A percentile compares a stretch with the other conserved stretches of the same genome.
phyloP scores from a whole-genome alignment of 305 asterid genomes.

The Fraxinus angustifolia region DNA sequence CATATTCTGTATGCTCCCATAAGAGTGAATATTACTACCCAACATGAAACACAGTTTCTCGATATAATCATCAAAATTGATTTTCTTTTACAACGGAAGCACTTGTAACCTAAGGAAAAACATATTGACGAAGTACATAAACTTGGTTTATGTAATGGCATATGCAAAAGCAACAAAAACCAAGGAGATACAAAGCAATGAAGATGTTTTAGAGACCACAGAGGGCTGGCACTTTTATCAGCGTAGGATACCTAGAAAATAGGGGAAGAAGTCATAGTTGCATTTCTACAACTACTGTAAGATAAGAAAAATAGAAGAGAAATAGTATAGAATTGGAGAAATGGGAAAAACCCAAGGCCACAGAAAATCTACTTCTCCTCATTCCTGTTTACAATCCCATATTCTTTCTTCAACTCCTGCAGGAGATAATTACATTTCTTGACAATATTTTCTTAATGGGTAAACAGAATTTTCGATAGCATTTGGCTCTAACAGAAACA shows the following conservation, averaged over 20 bases:
- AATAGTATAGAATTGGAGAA: neutral
- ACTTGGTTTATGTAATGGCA: neutral
- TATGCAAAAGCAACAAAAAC: neutral
- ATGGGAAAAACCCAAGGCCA: neutral
- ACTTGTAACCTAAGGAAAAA: neutral
- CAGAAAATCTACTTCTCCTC: neutral
- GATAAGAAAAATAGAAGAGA: neutral
- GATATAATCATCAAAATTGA: neutral
- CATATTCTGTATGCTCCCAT: neutral
- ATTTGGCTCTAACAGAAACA: neutral
- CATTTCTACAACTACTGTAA: neutral
- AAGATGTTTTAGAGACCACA: neutral
- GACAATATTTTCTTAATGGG: neutral
- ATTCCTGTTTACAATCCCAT: neutral
- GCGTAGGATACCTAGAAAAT: neutral
- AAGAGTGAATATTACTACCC: neutral
- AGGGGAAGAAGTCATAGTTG: neutral
- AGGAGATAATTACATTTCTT: neutral
- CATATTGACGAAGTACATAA: neutral
- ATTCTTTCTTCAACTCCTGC: neutral
- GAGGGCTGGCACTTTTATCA: neutral
- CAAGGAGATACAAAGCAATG: neutral
- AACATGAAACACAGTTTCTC: slow-evolving; percentile 10
- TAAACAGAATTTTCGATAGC: neutral
- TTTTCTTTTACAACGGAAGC: neutral